Conservation (phyloP, 164 flowering plant species). For the Vitis rotundifolia region DNA sequence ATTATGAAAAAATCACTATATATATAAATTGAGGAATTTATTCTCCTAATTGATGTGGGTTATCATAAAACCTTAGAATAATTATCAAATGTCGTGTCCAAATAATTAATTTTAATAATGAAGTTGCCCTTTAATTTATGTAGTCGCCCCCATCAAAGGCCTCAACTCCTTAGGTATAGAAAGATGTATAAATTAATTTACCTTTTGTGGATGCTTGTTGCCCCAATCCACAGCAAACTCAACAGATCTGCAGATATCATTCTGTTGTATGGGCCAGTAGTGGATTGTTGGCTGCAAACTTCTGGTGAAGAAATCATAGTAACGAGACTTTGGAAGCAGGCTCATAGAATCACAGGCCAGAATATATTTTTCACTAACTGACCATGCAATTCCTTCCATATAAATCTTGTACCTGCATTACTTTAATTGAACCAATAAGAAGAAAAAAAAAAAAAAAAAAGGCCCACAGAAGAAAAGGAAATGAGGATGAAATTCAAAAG, state of each 20-base stretch:
- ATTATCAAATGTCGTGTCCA: too few relatives aligned
- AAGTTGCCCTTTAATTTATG: too few relatives aligned
- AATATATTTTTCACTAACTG: constrained; percentile 18
- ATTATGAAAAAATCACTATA: too few relatives aligned
- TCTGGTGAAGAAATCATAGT: constrained; percentile 14
- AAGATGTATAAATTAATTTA: background rate
- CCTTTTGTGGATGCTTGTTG: constrained; percentile 5
- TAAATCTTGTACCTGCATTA: constrained; percentile 16
- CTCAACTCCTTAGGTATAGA: too few relatives aligned
- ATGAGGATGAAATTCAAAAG: too few relatives aligned
- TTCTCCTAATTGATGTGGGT: too few relatives aligned
- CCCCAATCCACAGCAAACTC: constrained; percentile 18
- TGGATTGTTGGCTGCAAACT: constrained; percentile 2
- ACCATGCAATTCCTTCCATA: constrained; percentile 16
- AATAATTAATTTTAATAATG: too few relatives aligned
- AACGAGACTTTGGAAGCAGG: constrained; percentile 1
- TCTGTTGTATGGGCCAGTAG: constrained; percentile 7
- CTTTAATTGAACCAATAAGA: too few relatives aligned
- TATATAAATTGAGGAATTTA: too few relatives aligned
- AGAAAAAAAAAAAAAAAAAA: background rate
- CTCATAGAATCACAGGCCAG: constrained; percentile 17
- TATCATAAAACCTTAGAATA: too few relatives aligned
- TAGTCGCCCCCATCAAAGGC: too few relatives aligned
- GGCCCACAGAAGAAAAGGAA: too few relatives aligned
- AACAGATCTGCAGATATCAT: constrained; percentile 4